Evolutionary conservation across 441 rosid genomes (phyloP), one percentile per base, ranked within the genome.

Genomic region (Populus hybrid): DNA sequence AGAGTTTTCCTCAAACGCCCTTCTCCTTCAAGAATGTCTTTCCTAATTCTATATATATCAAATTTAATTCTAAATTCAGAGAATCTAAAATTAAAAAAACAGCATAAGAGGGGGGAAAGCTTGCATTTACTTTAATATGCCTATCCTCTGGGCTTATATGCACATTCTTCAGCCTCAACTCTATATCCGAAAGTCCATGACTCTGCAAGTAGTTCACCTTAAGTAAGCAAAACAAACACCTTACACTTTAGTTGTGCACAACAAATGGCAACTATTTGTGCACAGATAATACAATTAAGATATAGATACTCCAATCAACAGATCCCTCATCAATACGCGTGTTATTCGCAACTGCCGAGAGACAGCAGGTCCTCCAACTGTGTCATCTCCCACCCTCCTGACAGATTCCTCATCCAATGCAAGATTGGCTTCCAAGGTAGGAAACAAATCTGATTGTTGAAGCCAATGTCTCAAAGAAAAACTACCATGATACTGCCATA

Each of bases 171-270:
- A 50, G 59, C 59, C 59, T 50, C 59, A 96, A 78, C 88, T 92
- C 99, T 5, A 97, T 94, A 88, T 26, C 98, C 69, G 98, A 97
- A 81, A 96, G 95, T 74, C 99, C 98, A 80, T 96, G 95, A 82
- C 97, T 90, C 77, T 96, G 99, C 89, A 96, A 90, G 92, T 94
- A 96, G 81, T 96, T 96, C 76, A 96, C 98, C 97, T 95, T 83
- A 80, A 79, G 63, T 69, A 77, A 72, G 73, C 28, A 72, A 35
- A 28, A 42, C 30, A 78, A 63, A 23, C 63, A 42, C 69, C 61
- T 54, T 54, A 54, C 9, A 54, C 61, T 54, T 5, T 54, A 54
- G 61, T 54, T 54, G 6, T 18, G 5, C 61, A 18, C 61, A 54
- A 6, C n/a, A 18, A 54, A 54, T 54, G 61, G 40, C 4, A 24